phyloP scores from a whole-genome alignment of 495 filamentous ascomycete species.

The Daldinia decipiens region DNA sequence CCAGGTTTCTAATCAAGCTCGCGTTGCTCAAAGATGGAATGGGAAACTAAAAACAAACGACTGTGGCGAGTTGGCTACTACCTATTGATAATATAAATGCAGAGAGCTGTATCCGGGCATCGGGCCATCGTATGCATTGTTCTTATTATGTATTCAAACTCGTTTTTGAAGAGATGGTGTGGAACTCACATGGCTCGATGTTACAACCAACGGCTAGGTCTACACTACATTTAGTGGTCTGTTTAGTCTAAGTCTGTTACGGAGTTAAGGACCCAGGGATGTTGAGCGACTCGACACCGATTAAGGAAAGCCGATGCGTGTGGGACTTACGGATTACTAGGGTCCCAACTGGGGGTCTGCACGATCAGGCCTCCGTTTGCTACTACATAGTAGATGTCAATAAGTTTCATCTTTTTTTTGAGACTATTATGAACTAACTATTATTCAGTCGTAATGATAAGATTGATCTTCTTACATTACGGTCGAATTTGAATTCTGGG shows the following conservation, averaged over 20 bases:
- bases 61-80: neutral
- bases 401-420: neutral
- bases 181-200: constrained; percentile 38
- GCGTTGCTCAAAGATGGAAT: constrained; percentile 20
- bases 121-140: constrained; percentile 20
- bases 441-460: neutral
- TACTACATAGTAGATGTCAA: constrained; percentile 11
- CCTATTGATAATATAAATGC: constrained; percentile 17
- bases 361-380: constrained; percentile 21
- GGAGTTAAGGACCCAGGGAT: constrained; percentile 21
- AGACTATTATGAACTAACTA: constrained; percentile 1
- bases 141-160: constrained; percentile 26
- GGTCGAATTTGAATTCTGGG: neutral
- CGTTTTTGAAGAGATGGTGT: constrained; percentile 32
- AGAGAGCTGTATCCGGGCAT: constrained; percentile 13
- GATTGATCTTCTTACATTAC: constrained; percentile 4
- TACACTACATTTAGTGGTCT: too few relatives aligned
- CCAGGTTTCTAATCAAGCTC: neutral
- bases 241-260: constrained; percentile 24
- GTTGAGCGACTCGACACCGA: constrained; percentile 31
- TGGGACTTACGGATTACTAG: constrained; percentile 22
- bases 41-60: constrained; percentile 9
- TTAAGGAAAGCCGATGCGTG: constrained; percentile 45
- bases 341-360: constrained; percentile 5
- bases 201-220: constrained; percentile 37